These are phyloP conservation scores for Albifimbria verrucaria DNA, from an alignment of 2,329 filamentous ascomycete genomes.

Conservation along the genomic window DNA sequence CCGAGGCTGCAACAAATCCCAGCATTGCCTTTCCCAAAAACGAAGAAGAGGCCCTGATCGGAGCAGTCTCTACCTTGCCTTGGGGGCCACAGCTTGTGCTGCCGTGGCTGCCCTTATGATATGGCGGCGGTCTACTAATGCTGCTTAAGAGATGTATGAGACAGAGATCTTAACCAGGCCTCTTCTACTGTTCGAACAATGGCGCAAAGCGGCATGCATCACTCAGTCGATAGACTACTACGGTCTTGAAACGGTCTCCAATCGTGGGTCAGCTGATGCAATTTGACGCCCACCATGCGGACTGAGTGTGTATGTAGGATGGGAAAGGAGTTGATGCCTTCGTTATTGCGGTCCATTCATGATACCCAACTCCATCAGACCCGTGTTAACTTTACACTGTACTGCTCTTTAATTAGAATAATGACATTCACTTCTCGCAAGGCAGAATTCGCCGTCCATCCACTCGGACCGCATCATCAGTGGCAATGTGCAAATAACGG, in stretches of 20 bases:
- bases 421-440: conserved; percentile 8
- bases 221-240: no score
- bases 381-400: conserved; percentile 4
- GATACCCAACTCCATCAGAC: conserved; percentile 26
- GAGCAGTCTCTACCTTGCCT: conserved; percentile 79
- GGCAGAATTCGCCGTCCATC: neutral
- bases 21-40: conserved; percentile 84
- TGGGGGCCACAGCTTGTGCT: conserved; percentile 69
- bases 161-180: conserved; percentile 1
- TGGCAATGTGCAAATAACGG: no score
- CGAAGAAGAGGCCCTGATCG: conserved; percentile 84
- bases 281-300: no score
- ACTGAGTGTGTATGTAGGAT: no score
- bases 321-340: conserved; percentile 18
- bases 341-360: conserved; percentile 18
- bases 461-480: no score
- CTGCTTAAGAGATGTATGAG: no score
- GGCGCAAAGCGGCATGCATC: neutral
- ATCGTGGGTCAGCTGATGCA: no score
- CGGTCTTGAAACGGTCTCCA: no score
- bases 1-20: conserved; percentile 88
- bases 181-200: neutral
- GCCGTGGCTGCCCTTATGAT: conserved; percentile 63
- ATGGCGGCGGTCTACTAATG: conserved; percentile 56
- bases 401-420: conserved; percentile 16